These are phyloP conservation scores for Ceriops decandra DNA, from an alignment of 345 rosid species.

Conservation along the genomic window DNA sequence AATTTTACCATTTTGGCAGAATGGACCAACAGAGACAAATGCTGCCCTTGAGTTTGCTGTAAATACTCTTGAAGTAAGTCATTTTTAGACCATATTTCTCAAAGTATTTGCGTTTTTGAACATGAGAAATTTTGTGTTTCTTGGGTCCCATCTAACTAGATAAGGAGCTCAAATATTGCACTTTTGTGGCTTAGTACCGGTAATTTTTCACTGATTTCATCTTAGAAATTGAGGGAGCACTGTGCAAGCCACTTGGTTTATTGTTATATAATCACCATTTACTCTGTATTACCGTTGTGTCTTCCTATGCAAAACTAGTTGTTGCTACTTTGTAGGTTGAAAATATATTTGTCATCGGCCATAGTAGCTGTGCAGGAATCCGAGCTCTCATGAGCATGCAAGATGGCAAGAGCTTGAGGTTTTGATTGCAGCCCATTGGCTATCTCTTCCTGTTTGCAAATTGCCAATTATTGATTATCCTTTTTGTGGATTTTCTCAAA, in stretches of 20 bases:
- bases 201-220: too few species aligned
- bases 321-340: constrained; percentile 23
- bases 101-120: background rate
- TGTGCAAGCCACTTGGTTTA: too few species aligned
- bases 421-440: background rate
- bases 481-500: too few species aligned
- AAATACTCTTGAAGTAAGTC: constrained; percentile 24
- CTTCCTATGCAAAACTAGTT: background rate
- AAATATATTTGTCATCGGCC: constrained; percentile 28
- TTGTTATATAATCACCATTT: background rate
- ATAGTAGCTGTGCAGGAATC: constrained; percentile 33
- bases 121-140: background rate
- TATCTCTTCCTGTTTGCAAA: background rate
- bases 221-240: too few species aligned
- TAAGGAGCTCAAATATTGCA: too few species aligned
- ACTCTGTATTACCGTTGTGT: background rate
- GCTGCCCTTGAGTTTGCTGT: constrained; percentile 34
- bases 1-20: constrained; percentile 8
- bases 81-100: background rate
- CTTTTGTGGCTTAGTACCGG: too few species aligned
- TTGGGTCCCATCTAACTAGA: background rate
- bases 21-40: constrained; percentile 31
- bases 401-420: constrained; percentile 22
- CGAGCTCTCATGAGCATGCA: constrained; percentile 28
- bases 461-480: background rate